Percentiles rank a stretch among this genome's conserved stretches.
Conservation (phyloP, 768 basidiomycete species). For the Boletales sp. region DNA sequence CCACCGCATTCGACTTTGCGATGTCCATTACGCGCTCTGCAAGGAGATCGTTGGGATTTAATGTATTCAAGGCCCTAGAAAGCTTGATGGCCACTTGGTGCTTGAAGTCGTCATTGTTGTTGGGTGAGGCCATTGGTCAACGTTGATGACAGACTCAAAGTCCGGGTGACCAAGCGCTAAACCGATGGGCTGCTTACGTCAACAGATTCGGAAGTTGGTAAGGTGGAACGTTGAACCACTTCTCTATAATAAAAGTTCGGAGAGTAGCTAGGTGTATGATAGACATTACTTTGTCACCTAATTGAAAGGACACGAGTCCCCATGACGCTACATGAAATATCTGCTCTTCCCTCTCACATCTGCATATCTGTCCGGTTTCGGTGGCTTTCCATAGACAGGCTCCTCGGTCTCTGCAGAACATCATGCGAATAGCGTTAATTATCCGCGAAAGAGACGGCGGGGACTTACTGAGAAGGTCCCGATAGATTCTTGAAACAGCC, state of each 20-base stretch:
- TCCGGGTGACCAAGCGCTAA: neutral
- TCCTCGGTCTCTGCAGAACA: conserved; percentile 19
- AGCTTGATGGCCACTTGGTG: conserved; percentile 76
- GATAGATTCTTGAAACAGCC: conserved; percentile 62
- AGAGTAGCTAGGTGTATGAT: neutral
- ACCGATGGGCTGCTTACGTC: neutral
- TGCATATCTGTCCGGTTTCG: conserved; percentile 30
- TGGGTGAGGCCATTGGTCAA: conserved; percentile 1
- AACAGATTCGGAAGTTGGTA: neutral
- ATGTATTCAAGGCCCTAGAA: conserved; percentile 71
- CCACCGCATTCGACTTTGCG: conserved; percentile 61
- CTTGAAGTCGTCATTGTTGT: conserved; percentile 43
- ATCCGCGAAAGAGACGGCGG: neutral
- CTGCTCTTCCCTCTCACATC: conserved; percentile 28
- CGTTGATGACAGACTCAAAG: neutral
- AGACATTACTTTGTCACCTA: neutral
- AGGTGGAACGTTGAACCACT: too few species aligned
- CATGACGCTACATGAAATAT: conserved; percentile 19
- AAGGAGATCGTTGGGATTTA: conserved; percentile 82
- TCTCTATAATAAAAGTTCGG: too few species aligned
- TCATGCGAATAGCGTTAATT: neutral
- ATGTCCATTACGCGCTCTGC: conserved; percentile 78
- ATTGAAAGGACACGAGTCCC: too few species aligned
- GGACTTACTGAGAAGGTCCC: conserved; percentile 61
- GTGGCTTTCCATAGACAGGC: conserved; percentile 23